Base-by-base conservation (phyloP, 441 rosid species). In the Aquilaria agallochum region DNA sequence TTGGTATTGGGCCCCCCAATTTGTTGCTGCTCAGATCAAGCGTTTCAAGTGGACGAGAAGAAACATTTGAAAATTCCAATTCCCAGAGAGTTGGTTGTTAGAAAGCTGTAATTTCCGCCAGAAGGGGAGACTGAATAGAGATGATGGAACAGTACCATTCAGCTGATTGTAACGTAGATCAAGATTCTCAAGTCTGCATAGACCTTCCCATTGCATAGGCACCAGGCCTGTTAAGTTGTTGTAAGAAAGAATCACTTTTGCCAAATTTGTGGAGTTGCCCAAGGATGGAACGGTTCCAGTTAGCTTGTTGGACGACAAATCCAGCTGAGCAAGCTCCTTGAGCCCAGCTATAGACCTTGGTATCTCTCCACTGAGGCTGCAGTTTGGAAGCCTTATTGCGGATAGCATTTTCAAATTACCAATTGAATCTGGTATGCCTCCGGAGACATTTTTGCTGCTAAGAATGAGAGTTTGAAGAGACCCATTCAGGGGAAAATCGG, bases 21-120 rank as follows among this genome's bases (percentile, higher is more conserved):
- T 47, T 62, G 48, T 83, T 83, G 69, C 32, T 30, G 2, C 77
- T 63, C 59, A 83, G 65, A 67, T 80, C 83, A 6, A 80, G 5
- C 0, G 70, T 65, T 3, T 73, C 50, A 20, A 86, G 48, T 0
- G 0, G 6, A 13, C 46, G 49, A 6, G 10, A 15, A 15, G 72
- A 11, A 4, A 34, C 32, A 3, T 55, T 5, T 0, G 10, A 8
- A 30, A 10, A 9, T 1, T 0, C 59, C 20, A 80, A 0, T 27
- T 0, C 4, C 88, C 86, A 0, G 5, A 50, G 52, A 85, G 65
- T 31, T 56, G 54, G 59, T 85, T 82, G 55, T 33, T 2, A 0
- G 66, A 51, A 15, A 85, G 84, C 15, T 9, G 45, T 4, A 82
- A 45, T 66, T 14, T 59, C 53, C 64, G 71, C 71, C 80, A 20